Evolutionary conservation across 768 basidiomycete species (phyloP).

Genomic region (Russula earlei): DNA sequence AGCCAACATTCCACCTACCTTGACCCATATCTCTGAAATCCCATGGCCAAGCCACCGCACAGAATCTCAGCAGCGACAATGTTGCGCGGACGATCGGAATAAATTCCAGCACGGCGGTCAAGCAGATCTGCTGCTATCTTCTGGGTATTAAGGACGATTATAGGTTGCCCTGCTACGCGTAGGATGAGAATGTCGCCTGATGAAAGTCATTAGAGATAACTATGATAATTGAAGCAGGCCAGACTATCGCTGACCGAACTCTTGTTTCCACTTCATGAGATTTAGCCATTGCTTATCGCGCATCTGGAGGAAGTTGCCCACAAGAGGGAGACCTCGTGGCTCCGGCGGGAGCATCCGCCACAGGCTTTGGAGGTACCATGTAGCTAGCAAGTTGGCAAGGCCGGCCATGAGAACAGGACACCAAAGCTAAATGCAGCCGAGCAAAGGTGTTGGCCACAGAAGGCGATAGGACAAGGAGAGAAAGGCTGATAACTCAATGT

Average conservation of each 20-base stretch:
- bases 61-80: too few species aligned
- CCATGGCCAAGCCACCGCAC: neutral
- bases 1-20: neutral
- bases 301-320: slow-evolving; percentile 15
- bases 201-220: neutral
- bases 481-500: too few species aligned
- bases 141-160: neutral
- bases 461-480: too few species aligned
- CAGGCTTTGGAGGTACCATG: slow-evolving; percentile 14
- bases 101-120: too few species aligned
- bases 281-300: slow-evolving; percentile 14
- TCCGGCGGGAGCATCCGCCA: slow-evolving; percentile 13
- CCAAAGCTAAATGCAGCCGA: too few species aligned
- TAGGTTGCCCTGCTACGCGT: slow-evolving; percentile 13
- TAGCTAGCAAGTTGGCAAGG: too few species aligned
- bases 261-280: slow-evolving; percentile 14
- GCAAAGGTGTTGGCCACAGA: too few species aligned
- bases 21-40: slow-evolving; percentile 2
- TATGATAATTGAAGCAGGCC: neutral
- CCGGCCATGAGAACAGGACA: too few species aligned
- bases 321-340: slow-evolving; percentile 14
- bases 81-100: neutral
- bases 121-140: too few species aligned
- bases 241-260: slow-evolving; percentile 3
- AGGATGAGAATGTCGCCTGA: slow-evolving; percentile 16